phyloP scores from a whole-genome alignment of 306 rosid genomes.

The Pachyrhizus erosus region DNA sequence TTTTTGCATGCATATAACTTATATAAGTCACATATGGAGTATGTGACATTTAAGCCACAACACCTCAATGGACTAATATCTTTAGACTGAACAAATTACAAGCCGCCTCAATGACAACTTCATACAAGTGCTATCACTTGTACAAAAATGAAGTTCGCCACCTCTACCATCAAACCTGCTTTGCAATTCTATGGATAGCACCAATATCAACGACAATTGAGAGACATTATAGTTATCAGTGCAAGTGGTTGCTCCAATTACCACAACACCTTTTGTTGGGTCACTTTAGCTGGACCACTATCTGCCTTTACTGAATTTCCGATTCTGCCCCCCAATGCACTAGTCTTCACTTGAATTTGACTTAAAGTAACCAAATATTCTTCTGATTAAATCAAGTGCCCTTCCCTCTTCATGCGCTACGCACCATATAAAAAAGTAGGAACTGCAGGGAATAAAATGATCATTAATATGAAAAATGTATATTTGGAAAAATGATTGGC shows the following conservation, averaged over 20 bases:
- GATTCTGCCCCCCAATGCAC: conserved; percentile 56
- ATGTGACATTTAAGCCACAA: neutral
- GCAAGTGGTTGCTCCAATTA: conserved; percentile 49
- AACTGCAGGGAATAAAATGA: conserved; percentile 29
- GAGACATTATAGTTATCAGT: neutral
- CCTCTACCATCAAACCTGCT: neutral
- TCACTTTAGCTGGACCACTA: conserved; percentile 62
- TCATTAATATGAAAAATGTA: conserved; percentile 34
- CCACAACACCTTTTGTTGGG: conserved; percentile 53
- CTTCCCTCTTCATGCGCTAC: too few relatives aligned
- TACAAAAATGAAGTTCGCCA: too few relatives aligned
- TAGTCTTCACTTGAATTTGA: conserved; percentile 57
- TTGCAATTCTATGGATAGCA: conserved; percentile 16
- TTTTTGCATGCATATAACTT: too few relatives aligned
- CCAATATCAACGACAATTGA: neutral
- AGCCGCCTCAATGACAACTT: conserved; percentile 26
- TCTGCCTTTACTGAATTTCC: conserved; percentile 52
- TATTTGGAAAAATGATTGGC: neutral
- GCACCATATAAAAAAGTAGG: too few relatives aligned
- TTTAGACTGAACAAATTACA: conserved; percentile 48
- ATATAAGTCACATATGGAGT: too few relatives aligned
- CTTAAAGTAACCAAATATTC: conserved; percentile 67
- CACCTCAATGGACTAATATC: neutral
- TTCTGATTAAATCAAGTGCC: conserved; percentile 63
- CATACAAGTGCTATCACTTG: neutral